These are phyloP conservation scores for Phenoliferia sp. DNA, from an alignment of 1,284 basidiomycete species.

Conservation along the genomic window DNA sequence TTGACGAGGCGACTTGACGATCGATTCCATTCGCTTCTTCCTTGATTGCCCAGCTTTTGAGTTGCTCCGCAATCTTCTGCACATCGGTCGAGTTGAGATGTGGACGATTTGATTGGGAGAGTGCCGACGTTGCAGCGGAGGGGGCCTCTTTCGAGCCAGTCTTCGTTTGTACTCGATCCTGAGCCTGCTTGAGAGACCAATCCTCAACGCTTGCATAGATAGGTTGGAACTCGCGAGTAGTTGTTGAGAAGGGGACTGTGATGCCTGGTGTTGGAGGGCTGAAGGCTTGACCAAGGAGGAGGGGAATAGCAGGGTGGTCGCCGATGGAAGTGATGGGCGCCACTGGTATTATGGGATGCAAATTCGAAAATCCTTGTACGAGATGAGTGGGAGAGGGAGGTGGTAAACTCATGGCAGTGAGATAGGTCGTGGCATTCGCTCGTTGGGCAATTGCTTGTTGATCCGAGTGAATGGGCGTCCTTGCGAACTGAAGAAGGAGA, in stretches of 20 bases:
- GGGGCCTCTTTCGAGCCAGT: background rate
- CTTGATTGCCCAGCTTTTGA: slow-evolving; percentile 26
- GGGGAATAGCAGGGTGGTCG: slow-evolving; percentile 27
- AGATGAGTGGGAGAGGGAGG: slow-evolving; percentile 31
- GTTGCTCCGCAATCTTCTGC: slow-evolving; percentile 17
- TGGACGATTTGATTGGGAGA: background rate
- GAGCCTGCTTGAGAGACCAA: slow-evolving; percentile 23
- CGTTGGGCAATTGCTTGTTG: slow-evolving; percentile 18
- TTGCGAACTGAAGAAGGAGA: slow-evolving; percentile 29
- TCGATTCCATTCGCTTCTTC: slow-evolving; percentile 28
- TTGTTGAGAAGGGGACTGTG: slow-evolving; percentile 13
- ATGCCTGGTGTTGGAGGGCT: slow-evolving; percentile 30
- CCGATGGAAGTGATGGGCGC: slow-evolving; percentile 2
- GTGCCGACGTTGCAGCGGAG: background rate
- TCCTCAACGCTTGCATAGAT: slow-evolving; percentile 28
- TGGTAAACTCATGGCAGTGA: slow-evolving; percentile 28
- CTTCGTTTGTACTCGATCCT: slow-evolving; percentile 13
- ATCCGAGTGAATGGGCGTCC: slow-evolving; percentile 21
- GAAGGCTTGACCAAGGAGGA: slow-evolving; percentile 31
- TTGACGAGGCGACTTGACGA: slow-evolving; percentile 22
- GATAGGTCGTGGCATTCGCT: slow-evolving; percentile 14
- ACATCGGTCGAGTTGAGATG: background rate
- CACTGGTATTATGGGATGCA: background rate
- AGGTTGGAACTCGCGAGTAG: slow-evolving; percentile 12
- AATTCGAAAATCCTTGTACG: slow-evolving; percentile 3